These are phyloP conservation scores for Ustilago loliicola DNA, from an alignment of 1,284 basidiomycete genomes.

Conservation along the genomic window DNA sequence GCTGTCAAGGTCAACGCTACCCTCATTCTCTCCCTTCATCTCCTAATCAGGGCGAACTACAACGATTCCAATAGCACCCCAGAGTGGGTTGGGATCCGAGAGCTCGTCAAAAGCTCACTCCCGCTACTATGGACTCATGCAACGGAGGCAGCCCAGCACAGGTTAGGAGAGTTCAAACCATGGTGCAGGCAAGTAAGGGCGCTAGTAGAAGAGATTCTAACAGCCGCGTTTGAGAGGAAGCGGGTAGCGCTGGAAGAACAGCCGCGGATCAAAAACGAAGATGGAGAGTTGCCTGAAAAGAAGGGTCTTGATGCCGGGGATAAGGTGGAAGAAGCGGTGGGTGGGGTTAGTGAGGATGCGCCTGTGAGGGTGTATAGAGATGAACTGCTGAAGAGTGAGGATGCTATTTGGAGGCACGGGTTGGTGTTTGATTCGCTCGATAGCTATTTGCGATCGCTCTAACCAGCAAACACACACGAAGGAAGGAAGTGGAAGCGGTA, in stretches of 20 bases:
- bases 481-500: not conserved
- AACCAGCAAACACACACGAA: not conserved
- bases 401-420: conserved; percentile 9
- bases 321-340: conserved; percentile 24
- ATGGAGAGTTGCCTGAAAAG: conserved; percentile 16
- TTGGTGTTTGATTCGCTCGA: conserved; percentile 42
- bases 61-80: conserved; percentile 26
- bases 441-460: conserved; percentile 20
- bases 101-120: conserved; percentile 25
- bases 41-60: conserved; percentile 16
- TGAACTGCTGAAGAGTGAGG: conserved; percentile 15
- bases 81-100: conserved; percentile 26
- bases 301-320: conserved; percentile 30
- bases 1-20: conserved; percentile 36
- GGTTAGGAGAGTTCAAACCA: conserved; percentile 21
- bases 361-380: conserved; percentile 30
- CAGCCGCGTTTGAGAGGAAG: conserved; percentile 35
- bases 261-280: conserved; percentile 37
- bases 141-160: conserved; percentile 10
- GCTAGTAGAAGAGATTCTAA: conserved; percentile 33
- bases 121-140: conserved; percentile 39
- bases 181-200: conserved; percentile 25
- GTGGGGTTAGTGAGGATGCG: conserved; percentile 6
- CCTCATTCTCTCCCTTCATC: conserved; percentile 35
- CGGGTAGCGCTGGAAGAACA: conserved; percentile 13